Evolutionary conservation across 1,284 basidiomycete species (phyloP).

Genomic region (Xanthoconium separans): DNA sequence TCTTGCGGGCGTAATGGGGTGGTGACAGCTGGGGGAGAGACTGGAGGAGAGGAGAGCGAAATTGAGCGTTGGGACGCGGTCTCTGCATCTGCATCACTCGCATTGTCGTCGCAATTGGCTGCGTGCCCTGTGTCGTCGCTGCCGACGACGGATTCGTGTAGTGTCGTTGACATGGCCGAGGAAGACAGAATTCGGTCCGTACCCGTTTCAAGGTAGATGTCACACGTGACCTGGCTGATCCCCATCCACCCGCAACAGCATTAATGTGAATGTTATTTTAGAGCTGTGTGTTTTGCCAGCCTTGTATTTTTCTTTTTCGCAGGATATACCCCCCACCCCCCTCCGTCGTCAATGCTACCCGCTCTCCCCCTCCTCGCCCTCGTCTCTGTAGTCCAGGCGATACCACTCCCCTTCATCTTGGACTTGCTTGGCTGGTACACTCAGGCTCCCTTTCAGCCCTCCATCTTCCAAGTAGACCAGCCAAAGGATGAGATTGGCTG

Average conservation of each 20-base stretch:
- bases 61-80: conserved; percentile 81
- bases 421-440: conserved; percentile 6
- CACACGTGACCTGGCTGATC: conserved; percentile 20
- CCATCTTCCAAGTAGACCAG: conserved; percentile 3
- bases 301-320: background rate
- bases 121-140: conserved; percentile 7
- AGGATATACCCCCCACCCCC: background rate
- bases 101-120: conserved; percentile 13
- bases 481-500: conserved; percentile 45
- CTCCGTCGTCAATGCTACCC: conserved; percentile 11
- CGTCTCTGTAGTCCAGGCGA: conserved; percentile 12
- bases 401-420: conserved; percentile 19
- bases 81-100: conserved; percentile 55
- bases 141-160: conserved; percentile 2
- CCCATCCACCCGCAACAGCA: background rate
- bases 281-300: conserved; percentile 1
- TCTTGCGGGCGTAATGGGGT: conserved; percentile 36
- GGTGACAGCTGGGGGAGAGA: conserved; percentile 41
- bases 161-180: conserved; percentile 16
- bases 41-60: conserved; percentile 62
- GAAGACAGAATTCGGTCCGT: background rate
- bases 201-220: background rate
- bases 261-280: too few species aligned
- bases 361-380: conserved; percentile 17
- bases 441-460: conserved; percentile 16